Evolutionary conservation across 768 basidiomycete species (phyloP).

Genomic region (Boletus sp.): DNA sequence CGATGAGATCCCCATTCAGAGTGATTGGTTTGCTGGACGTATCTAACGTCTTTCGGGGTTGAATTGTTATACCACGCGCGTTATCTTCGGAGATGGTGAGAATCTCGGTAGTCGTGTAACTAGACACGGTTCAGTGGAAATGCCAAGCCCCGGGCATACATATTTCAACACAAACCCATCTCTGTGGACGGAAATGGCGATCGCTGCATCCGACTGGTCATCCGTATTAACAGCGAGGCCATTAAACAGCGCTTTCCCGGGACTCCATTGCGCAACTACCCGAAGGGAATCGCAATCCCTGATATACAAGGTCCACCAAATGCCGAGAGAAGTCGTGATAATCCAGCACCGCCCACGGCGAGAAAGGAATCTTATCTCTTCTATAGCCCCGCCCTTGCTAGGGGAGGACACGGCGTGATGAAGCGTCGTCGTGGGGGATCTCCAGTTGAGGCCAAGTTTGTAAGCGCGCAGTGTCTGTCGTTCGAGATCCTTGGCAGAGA

Average conservation of each 20-base stretch:
- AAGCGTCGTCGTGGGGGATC: constrained; percentile 19
- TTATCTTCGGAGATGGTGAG: constrained; percentile 19
- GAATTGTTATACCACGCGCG: constrained; percentile 23
- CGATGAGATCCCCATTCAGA: constrained; percentile 50
- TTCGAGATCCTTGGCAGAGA: constrained; percentile 45
- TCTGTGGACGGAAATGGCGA: constrained; percentile 50
- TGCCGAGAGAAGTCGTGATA: constrained; percentile 51
- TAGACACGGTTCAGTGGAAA: constrained; percentile 17
- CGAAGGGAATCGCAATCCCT: constrained; percentile 43
- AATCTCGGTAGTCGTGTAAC: constrained; percentile 26
- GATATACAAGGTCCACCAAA: constrained; percentile 57
- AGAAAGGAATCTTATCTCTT: constrained; percentile 53
- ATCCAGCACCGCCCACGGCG: constrained; percentile 43
- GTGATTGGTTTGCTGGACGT: constrained; percentile 46
- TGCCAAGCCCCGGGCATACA: background rate
- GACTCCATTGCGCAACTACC: constrained; percentile 48
- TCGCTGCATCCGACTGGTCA: constrained; percentile 38
- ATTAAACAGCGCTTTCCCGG: constrained; percentile 49
- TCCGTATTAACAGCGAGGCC: constrained; percentile 51
- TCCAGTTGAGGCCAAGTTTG: constrained; percentile 50
- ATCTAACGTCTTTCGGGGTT: constrained; percentile 32
- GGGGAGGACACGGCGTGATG: constrained; percentile 15
- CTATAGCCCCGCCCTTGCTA: constrained; percentile 42
- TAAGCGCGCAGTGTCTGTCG: constrained; percentile 42
- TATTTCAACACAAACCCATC: constrained; percentile 40